phyloP scores from a whole-genome alignment of 768 basidiomycete species.

The Podaxis pistillaris region DNA sequence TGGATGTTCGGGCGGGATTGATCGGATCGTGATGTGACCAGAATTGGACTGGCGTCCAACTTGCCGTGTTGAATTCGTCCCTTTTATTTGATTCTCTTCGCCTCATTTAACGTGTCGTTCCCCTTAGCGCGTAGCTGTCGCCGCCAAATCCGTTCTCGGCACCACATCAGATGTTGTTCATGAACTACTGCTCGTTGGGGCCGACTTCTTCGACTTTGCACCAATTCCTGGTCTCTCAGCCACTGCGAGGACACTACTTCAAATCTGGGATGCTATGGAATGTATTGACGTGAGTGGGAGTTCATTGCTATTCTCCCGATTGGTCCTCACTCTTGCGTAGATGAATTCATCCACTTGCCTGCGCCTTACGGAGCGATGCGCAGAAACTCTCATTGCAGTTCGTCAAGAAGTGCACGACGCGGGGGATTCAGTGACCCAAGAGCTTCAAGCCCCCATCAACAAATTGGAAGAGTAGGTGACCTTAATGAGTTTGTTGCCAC shows the following conservation, averaged over 20 bases:
- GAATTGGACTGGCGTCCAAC: background rate
- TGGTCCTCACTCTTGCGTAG: conserved; percentile 27
- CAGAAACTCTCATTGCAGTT: conserved; percentile 53
- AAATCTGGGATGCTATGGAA: conserved; percentile 55
- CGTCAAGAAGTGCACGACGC: conserved; percentile 50
- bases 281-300: conserved; percentile 48
- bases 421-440: conserved; percentile 37
- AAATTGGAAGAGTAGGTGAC: conserved; percentile 41
- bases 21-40: background rate
- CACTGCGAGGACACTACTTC: conserved; percentile 45
- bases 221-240: conserved; percentile 53
- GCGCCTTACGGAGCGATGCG: conserved; percentile 61
- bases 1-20: background rate
- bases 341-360: conserved; percentile 56
- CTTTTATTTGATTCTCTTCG: background rate
- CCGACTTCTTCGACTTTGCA: conserved; percentile 39
- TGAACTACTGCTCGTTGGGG: conserved; percentile 32
- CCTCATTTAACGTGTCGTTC: background rate
- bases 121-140: conserved; percentile 30
- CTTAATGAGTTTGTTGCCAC: no score
- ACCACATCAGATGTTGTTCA: conserved; percentile 33
- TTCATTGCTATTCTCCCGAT: background rate
- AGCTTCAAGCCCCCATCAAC: conserved; percentile 44
- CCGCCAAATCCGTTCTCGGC: conserved; percentile 32
- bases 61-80: background rate